phyloP scores from a whole-genome alignment of 2,329 filamentous ascomycete genomes.

The Xylaria sp. region DNA sequence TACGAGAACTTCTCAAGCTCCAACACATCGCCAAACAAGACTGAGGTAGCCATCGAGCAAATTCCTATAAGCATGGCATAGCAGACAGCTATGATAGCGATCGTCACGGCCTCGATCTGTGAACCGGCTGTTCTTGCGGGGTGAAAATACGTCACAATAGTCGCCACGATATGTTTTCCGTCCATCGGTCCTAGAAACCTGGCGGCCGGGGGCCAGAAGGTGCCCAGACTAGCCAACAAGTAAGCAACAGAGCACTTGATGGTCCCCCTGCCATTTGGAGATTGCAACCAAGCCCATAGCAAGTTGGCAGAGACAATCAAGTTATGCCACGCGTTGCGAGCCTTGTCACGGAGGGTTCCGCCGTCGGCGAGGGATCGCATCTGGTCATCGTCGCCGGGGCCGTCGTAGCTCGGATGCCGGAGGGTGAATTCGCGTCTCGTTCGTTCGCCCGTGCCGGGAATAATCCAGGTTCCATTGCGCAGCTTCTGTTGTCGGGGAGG shows the following conservation, averaged over 20 bases:
- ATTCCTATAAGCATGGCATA: constrained; percentile 82
- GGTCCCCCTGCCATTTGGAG: constrained; percentile 80
- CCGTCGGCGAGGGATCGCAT: constrained; percentile 51
- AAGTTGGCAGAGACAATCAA: constrained; percentile 52
- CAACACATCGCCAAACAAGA: constrained; percentile 76
- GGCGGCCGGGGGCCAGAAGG: constrained; percentile 80
- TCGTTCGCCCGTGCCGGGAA: constrained; percentile 86
- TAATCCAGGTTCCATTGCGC: constrained; percentile 85
- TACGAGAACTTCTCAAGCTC: constrained; percentile 78
- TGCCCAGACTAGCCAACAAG: constrained; percentile 84
- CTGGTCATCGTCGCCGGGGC: constrained; percentile 48
- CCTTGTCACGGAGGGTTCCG: constrained; percentile 51
- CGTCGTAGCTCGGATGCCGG: constrained; percentile 59
- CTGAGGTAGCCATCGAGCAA: constrained; percentile 87
- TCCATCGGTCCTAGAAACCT: constrained; percentile 82
- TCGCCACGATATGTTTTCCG: constrained; percentile 93
- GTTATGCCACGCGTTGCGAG: constrained; percentile 51
- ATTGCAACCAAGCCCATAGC: constrained; percentile 70
- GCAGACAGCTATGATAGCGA: constrained; percentile 79
- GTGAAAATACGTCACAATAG: constrained; percentile 94
- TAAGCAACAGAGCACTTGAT: constrained; percentile 94
- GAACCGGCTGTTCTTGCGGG: constrained; percentile 86
- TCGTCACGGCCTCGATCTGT: constrained; percentile 85
- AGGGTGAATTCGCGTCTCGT: constrained; percentile 83
- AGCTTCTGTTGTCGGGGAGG: constrained; percentile 71